Evolutionary conservation across 163 green algal species (phyloP).

Genomic region (Dunaliella salina): DNA sequence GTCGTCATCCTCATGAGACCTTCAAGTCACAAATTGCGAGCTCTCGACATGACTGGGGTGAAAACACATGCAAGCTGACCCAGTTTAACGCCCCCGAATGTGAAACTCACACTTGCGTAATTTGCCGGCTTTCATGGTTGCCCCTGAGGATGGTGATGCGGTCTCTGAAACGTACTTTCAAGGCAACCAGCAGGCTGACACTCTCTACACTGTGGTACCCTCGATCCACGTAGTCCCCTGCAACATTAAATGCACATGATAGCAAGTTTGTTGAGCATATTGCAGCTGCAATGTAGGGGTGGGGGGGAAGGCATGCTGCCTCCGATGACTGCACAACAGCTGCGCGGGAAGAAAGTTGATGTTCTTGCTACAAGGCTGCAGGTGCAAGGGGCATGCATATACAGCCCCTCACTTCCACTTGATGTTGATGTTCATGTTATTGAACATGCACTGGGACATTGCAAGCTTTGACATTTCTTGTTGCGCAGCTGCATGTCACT

Average conservation of each 20-base stretch:
- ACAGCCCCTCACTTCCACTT: too few species aligned
- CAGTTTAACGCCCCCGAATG: neutral
- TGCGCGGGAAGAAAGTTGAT: too few species aligned
- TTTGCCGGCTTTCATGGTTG: conserved; percentile 98
- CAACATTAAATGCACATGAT: neutral
- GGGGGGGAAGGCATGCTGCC: too few species aligned
- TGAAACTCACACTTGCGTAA: conserved; percentile 84
- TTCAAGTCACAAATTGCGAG: neutral
- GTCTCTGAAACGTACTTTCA: conserved; percentile 92
- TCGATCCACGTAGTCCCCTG: conserved; percentile 91
- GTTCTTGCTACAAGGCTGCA: too few species aligned
- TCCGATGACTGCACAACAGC: too few species aligned
- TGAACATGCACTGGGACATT: too few species aligned
- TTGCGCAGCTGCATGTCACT: too few species aligned
- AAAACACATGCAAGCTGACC: neutral
- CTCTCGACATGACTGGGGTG: neutral
- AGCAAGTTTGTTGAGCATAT: too few species aligned
- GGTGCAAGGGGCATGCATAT: too few species aligned
- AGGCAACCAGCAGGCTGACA: conserved; percentile 89
- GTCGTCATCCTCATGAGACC: neutral
- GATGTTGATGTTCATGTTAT: too few species aligned
- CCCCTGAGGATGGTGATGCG: conserved; percentile 95
- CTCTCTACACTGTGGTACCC: conserved; percentile 94
- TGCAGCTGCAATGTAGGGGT: too few species aligned
- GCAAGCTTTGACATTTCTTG: too few species aligned